Evolutionary conservation across 2,329 filamentous ascomycete genomes (phyloP), one percentile per base, ranked within the genome.

Genomic region (Volutella citrinella): DNA sequence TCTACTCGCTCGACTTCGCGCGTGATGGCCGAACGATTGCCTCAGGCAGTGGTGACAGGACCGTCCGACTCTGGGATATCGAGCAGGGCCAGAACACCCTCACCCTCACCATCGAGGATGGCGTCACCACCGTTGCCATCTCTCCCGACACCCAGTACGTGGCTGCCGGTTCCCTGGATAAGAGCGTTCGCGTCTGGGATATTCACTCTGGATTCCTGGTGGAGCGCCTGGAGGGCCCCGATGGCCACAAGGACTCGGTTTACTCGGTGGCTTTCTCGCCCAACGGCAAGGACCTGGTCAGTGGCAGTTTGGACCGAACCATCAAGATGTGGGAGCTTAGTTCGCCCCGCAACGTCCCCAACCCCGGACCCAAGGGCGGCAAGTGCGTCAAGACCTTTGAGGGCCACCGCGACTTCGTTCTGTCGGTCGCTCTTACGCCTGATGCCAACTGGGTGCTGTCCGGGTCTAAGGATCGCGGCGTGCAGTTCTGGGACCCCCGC

Each of bases 321-420:
- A 97, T 97, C 72, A 95, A 96, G 72, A 95, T 97, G 84, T 98
- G 93, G 90, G 90, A 96, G 69, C 76, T 98, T 31, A 82, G 78
- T 35, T 78, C 84, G 15, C 78, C 83, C 27, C 78, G 85, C 49
- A 77, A 82, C 52, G 75, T 81, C 39, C 74, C 79, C 28, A 79
- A 76, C 56, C 74, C 78, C 27, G 79, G 75, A 19, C 76, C 82
- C 8, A 94, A 93, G 70, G 84, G 85, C 21, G 91, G 93, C 51
- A 88, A 95, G 61, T 97, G 93, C 60, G 82, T 96, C 54, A 88
- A 90, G 69, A 97, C 91, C 2, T 98, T 97, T 54, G 93, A 97
- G 58, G 93, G 93, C 31, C 93, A 98, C 67, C 86, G 95, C 64
- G 93, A 98, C 65, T 98, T 97, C 57, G 93, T 98, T 40, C 80